Evolutionary conservation across 2,329 filamentous ascomycete genomes (phyloP).

Genomic region (Botrytis medusae): DNA sequence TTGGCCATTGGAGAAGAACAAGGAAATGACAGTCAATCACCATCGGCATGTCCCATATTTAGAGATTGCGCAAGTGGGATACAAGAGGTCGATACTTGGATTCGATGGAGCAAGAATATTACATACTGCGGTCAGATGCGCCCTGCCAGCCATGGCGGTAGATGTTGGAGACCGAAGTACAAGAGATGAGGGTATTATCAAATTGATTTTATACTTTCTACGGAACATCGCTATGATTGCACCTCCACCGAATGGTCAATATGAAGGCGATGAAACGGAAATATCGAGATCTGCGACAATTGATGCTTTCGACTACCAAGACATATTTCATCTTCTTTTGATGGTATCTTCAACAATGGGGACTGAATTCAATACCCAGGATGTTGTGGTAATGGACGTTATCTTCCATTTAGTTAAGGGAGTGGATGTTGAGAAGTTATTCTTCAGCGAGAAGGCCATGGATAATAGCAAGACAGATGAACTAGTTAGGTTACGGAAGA

Average conservation of each 20-base stretch:
- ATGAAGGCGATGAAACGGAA: conserved; percentile 86
- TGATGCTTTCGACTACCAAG: conserved; percentile 85
- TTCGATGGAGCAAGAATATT: conserved; percentile 76
- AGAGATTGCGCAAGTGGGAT: conserved; percentile 80
- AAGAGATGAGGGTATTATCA: conserved; percentile 89
- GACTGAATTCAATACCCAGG: conserved; percentile 87
- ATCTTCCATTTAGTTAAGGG: conserved; percentile 92
- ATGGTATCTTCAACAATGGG: conserved; percentile 90
- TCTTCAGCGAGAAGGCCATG: conserved; percentile 75
- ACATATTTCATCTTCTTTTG: conserved; percentile 81
- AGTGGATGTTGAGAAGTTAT: conserved; percentile 78
- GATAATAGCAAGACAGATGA: conserved; percentile 69
- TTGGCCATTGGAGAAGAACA: conserved; percentile 84
- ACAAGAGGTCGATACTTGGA: conserved; percentile 86
- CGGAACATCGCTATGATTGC: conserved; percentile 86
- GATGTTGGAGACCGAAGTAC: conserved; percentile 71
- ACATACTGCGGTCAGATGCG: conserved; percentile 76
- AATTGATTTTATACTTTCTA: conserved; percentile 83
- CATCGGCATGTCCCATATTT: conserved; percentile 88
- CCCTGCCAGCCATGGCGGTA: conserved; percentile 81
- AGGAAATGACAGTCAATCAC: conserved; percentile 87
- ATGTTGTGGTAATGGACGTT: conserved; percentile 86
- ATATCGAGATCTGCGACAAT: conserved; percentile 86
- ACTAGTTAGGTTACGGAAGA: conserved; percentile 70
- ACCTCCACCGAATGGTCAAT: conserved; percentile 68